Base-by-base conservation (phyloP, 2,329 filamentous ascomycete genomes). In the Cryphonectria radicalis region DNA sequence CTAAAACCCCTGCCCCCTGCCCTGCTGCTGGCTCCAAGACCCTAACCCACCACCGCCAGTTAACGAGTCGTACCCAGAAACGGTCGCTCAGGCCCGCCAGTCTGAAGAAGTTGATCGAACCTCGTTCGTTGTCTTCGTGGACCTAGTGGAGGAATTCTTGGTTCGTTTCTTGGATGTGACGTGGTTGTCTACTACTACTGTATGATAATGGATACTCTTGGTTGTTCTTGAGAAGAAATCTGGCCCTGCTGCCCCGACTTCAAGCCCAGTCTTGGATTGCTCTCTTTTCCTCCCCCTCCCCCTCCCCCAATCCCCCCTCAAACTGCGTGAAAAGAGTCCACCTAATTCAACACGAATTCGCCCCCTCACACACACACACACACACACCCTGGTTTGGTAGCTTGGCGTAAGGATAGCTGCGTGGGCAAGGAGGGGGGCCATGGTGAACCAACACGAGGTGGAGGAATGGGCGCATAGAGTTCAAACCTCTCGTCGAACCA, bases 401-500 rank as follows among this genome's bases (percentile, higher is more conserved):
- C 25, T 32, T 22, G 59, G 19, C 19, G 4, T 2, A 19, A 62
- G 35, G 59, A 40, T 35, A n/a, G 35, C 1, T n/a, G 19, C 6
- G 59, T 19, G 32, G 25, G 19, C 28, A 35, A 17, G 7, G 37
- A 17, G 17, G 32, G 32, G 32, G 32, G 50, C 28, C 64, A 67
- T 60, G 55, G 66, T 25, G 35, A 60, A 37, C 10, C 66, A n/a
- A 67, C 37, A 46, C n/a, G 22, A 32, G 35, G 53, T 43, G 53
- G 28, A 63, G 7, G 14, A 28, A 13, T 40, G 35, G 59, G 35
- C 32, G 43, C 57, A 42, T 57, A 37, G 60, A 25, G 50, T 57
- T 35, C 64, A 37, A 43, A 62, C 46, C 46, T 50, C 42, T 53
- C 64, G 46, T 60, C 69, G 60, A 73, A 63, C 63, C 68, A 72